phyloP scores from a whole-genome alignment of 176 grass and related monocot genomes.

The Guadua angustifolia region DNA sequence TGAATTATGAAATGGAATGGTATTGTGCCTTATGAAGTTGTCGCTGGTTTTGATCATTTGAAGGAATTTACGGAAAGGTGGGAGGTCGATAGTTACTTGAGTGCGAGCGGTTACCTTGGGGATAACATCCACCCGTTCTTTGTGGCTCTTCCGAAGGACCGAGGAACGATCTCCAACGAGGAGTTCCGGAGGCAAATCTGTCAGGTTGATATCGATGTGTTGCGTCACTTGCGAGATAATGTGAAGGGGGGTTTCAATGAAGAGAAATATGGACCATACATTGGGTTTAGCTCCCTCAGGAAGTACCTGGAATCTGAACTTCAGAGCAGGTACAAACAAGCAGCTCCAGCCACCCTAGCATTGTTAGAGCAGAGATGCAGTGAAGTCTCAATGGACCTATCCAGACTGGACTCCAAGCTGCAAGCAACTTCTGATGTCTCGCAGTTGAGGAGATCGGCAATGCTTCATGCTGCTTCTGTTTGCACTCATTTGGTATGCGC shows the following conservation, averaged over 20 bases:
- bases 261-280: slow-evolving; percentile 79
- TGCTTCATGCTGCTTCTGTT: slow-evolving; percentile 89
- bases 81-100: slow-evolving; percentile 92
- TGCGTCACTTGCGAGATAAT: slow-evolving; percentile 71
- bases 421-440: slow-evolving; percentile 88
- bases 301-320: slow-evolving; percentile 89
- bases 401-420: slow-evolving; percentile 76
- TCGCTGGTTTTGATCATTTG: slow-evolving; percentile 30
- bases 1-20: not conserved
- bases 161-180: slow-evolving; percentile 87
- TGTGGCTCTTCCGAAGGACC: slow-evolving; percentile 94
- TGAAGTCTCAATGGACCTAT: slow-evolving; percentile 79
- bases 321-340: slow-evolving; percentile 95
- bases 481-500: slow-evolving; percentile 83
- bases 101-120: slow-evolving; percentile 91
- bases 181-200: slow-evolving; percentile 90
- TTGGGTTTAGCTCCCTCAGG: slow-evolving; percentile 82
- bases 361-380: slow-evolving; percentile 84
- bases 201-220: slow-evolving; percentile 81
- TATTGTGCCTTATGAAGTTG: slow-evolving; percentile 13
- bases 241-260: slow-evolving; percentile 92
- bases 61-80: slow-evolving; percentile 95
- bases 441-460: slow-evolving; percentile 80
- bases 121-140: slow-evolving; percentile 92
- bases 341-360: slow-evolving; percentile 85